phyloP scores from a whole-genome alignment of 2,329 filamentous ascomycete genomes.

The Apiospora malaysiana region DNA sequence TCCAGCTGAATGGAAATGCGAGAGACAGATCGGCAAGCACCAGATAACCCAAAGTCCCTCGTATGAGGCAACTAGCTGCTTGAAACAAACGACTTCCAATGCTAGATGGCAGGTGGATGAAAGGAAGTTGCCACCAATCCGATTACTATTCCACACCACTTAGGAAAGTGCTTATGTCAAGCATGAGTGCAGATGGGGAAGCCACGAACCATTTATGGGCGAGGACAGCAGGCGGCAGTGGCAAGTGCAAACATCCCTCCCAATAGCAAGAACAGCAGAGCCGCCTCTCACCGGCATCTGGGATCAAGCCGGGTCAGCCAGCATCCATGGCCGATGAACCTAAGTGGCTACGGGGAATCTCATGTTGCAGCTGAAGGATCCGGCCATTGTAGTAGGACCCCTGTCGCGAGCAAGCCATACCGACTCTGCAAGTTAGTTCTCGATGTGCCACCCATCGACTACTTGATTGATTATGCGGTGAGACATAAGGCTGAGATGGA shows the following conservation, averaged over 20 bases:
- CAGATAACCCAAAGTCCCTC: neutral
- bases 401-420: neutral
- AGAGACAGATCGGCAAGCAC: neutral
- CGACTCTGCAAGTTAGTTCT: neutral
- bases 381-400: neutral
- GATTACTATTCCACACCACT: neutral
- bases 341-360: neutral
- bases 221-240: neutral
- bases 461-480: neutral
- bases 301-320: neutral
- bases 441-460: no score
- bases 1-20: neutral
- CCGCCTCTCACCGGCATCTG: conserved; percentile 1
- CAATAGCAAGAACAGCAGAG: neutral
- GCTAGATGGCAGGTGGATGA: neutral
- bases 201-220: neutral
- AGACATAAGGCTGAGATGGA: conserved; percentile 15
- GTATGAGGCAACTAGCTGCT: neutral
- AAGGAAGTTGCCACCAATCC: neutral
- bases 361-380: neutral
- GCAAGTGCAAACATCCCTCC: neutral
- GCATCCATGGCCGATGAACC: neutral
- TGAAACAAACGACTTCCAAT: neutral
- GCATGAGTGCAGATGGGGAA: neutral
- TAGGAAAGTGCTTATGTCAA: neutral